Conservation (phyloP, 805 yeast genomes). For the Torulaspora maleeae region DNA sequence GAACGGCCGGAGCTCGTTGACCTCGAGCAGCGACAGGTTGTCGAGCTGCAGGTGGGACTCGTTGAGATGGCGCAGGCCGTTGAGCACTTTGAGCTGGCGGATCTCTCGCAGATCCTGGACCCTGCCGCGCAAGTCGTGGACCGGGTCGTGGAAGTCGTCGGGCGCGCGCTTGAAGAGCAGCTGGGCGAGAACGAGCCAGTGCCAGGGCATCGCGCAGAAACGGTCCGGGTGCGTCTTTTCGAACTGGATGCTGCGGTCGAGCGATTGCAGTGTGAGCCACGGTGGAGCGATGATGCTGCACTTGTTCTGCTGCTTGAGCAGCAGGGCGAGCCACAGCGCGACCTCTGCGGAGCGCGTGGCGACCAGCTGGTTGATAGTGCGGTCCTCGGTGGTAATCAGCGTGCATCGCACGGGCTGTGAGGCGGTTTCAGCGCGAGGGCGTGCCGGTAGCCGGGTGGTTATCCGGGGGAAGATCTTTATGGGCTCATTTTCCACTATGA, state of each 20-base stretch:
- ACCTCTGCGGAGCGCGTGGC: constrained; percentile 67
- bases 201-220: constrained; percentile 74
- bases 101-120: constrained; percentile 84
- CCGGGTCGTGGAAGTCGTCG: constrained; percentile 73
- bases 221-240: constrained; percentile 55
- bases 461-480: constrained; percentile 71
- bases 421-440: constrained; percentile 3
- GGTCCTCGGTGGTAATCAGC: constrained; percentile 38
- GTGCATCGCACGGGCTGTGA: constrained; percentile 6
- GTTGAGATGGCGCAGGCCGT: constrained; percentile 73
- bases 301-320: constrained; percentile 77
- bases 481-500: constrained; percentile 74
- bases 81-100: constrained; percentile 71
- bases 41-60: constrained; percentile 79
- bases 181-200: constrained; percentile 82
- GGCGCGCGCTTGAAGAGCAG: constrained; percentile 60
- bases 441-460: constrained; percentile 28
- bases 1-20: constrained; percentile 84
- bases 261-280: constrained; percentile 61
- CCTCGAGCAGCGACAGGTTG: constrained; percentile 75
- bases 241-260: constrained; percentile 57
- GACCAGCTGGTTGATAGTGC: constrained; percentile 31
- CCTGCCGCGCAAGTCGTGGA: constrained; percentile 62
- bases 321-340: constrained; percentile 84
- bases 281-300: constrained; percentile 81